A percentile compares a stretch with the other conserved stretches of the same genome.
These are phyloP conservation scores for Rhizopogon roseolus DNA, from an alignment of 768 basidiomycete genomes.

Conservation along the genomic window DNA sequence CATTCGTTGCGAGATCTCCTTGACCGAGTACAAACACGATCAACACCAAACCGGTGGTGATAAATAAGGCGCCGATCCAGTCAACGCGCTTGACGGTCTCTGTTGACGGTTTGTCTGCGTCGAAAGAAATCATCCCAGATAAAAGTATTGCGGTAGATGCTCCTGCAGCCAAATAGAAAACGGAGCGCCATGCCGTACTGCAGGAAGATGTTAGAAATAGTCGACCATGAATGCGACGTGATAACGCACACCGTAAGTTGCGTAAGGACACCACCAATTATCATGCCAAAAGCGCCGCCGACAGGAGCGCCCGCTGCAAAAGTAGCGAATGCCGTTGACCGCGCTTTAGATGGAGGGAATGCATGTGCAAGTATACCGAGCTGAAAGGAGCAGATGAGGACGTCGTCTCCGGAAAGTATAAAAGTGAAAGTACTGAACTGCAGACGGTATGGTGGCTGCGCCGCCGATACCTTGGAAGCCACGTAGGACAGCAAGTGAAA, in stretches of 20 bases:
- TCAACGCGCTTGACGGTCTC: constrained; percentile 53
- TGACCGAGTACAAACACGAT: constrained; percentile 73
- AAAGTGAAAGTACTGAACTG: constrained; percentile 36
- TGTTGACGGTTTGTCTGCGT: constrained; percentile 41
- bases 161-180: constrained; percentile 56
- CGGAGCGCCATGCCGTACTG: constrained; percentile 59
- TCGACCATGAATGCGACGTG: not conserved
- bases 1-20: constrained; percentile 50
- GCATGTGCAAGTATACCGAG: constrained; percentile 79
- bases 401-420: not conserved
- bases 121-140: constrained; percentile 56
- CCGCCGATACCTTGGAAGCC: constrained; percentile 79
- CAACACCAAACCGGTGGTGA: constrained; percentile 62
- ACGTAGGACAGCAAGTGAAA: constrained; percentile 65
- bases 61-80: constrained; percentile 68
- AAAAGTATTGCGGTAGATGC: constrained; percentile 48
- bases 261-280: constrained; percentile 69
- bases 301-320: constrained; percentile 85
- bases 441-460: constrained; percentile 71
- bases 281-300: constrained; percentile 66
- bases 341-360: constrained; percentile 63
- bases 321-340: constrained; percentile 76
- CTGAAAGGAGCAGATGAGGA: constrained; percentile 27
- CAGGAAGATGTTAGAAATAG: not conserved
- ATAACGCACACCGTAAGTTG: constrained; percentile 39